Conservation (phyloP, 345 rosid species). For the Bruguiera gymnorhiza region DNA sequence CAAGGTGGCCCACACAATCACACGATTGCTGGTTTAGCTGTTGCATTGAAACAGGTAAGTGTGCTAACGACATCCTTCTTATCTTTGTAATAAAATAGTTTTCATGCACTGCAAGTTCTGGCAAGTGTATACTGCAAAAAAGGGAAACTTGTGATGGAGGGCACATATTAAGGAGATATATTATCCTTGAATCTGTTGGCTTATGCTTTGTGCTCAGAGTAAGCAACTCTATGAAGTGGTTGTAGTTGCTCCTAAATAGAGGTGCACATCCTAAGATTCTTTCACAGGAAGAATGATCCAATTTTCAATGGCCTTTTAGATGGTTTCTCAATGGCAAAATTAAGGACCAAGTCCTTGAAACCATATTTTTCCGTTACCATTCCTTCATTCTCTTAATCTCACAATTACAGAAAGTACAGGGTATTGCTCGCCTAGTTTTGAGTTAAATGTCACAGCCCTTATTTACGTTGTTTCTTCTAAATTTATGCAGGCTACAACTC, state of each 20-base stretch:
- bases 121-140: no score
- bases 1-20: constrained; percentile 99
- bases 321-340: background rate
- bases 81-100: background rate
- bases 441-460: background rate
- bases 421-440: background rate
- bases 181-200: no score
- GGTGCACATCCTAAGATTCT: no score
- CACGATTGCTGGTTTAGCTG: constrained; percentile 95
- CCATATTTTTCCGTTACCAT: background rate
- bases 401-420: background rate
- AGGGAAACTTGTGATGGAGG: no score
- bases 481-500: constrained; percentile 67
- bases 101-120: no score
- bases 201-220: no score
- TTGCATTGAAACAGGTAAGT: constrained; percentile 83
- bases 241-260: no score
- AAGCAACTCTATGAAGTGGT: no score
- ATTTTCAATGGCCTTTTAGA: background rate
- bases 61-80: constrained; percentile 2
- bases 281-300: no score
- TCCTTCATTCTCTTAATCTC: background rate
- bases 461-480: background rate
- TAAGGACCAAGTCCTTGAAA: background rate
- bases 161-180: no score